Conservation (phyloP, 2,329 filamentous ascomycete genomes). For the Albophoma yamanashiensis region DNA sequence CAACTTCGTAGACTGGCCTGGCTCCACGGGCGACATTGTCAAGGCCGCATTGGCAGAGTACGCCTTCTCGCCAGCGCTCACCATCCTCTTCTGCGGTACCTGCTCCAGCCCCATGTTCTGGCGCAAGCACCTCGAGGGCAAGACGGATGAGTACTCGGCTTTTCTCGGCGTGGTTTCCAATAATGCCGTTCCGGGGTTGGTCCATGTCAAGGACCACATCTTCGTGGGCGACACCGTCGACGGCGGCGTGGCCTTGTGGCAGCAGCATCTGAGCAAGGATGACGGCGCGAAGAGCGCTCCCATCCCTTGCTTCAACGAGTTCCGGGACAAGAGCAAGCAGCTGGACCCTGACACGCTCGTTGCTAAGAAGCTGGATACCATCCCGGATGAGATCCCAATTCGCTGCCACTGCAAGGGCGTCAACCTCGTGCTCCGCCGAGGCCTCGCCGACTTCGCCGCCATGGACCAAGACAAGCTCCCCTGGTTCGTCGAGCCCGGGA, state of each 20-base stretch:
- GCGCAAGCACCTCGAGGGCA: conserved; percentile 5
- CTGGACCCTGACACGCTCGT: background rate
- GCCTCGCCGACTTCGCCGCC: conserved; percentile 14
- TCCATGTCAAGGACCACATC: background rate
- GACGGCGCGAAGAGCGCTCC: background rate
- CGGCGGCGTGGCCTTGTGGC: background rate
- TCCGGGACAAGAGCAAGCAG: background rate
- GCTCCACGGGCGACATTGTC: conserved; percentile 12
- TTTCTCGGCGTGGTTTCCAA: background rate
- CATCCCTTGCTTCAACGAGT: background rate
- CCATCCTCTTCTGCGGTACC: conserved; percentile 27
- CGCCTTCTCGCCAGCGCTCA: conserved; percentile 18
- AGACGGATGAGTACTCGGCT: background rate
- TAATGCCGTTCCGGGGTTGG: background rate
- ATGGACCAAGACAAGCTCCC: conserved; percentile 23
- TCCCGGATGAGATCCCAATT: conserved; percentile 19
- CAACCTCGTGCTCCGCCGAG: conserved; percentile 25
- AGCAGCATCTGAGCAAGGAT: background rate
- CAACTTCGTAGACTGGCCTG: conserved; percentile 25
- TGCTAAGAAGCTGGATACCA: background rate
- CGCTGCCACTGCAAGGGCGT: conserved; percentile 37
- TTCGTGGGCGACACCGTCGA: background rate
- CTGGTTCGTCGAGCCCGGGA: conserved; percentile 30
- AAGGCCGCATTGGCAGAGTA: conserved; percentile 12
- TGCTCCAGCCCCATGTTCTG: conserved; percentile 33